Evolutionary conservation across 1,139 yeast species (phyloP), one percentile per base, ranked within the genome.

Genomic region (Suzukiozyma palmioleophila): DNA sequence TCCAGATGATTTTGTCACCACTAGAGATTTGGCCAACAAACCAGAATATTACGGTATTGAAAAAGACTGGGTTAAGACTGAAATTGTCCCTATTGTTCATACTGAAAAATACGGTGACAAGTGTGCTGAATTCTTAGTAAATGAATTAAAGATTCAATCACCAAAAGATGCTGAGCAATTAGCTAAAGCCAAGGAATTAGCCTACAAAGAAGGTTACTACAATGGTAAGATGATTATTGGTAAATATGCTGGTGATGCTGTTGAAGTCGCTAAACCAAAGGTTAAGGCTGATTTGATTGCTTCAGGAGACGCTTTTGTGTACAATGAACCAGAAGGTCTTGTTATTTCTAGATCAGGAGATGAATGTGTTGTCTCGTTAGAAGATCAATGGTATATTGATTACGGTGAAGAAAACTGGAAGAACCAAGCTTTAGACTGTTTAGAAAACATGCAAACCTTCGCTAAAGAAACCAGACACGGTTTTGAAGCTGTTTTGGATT

Each of bases 341-440:
- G 96, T 92, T 39, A 75, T 88, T 40, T 90, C 97, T 16, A 84
- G 99, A 71, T 86, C 96, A 36, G 97, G 97, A 52, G 99, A 92
- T 60, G 92, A 84, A 43, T 92, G 98, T 76, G 81, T 92, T 54
- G 98, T 92, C 39, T 89, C 97, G 12, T 78, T 94, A 43, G 97
- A 94, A 69, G 98, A 94, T 67, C 99, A 94, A 73, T 94, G 98
- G 98, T 94, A 81, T 64, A 77, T 88, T 56, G 97, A 94, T 63
- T 94, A 94, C 58, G 98, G 98, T 75, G 99, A 94, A 77, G 89
- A 81, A 51, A 54, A 68, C 26, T 94, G 99, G 99, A 85, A 85
- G 60, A 64, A 72, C n/a, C 78, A 79, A 61, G 95, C 97, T 41
- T 72, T 83, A 48, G 94, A 85, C 52, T 85, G 96, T 61, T 76